These are phyloP conservation scores for Trichoderma sp. DNA, from an alignment of 2,329 filamentous ascomycete genomes.

Conservation along the genomic window DNA sequence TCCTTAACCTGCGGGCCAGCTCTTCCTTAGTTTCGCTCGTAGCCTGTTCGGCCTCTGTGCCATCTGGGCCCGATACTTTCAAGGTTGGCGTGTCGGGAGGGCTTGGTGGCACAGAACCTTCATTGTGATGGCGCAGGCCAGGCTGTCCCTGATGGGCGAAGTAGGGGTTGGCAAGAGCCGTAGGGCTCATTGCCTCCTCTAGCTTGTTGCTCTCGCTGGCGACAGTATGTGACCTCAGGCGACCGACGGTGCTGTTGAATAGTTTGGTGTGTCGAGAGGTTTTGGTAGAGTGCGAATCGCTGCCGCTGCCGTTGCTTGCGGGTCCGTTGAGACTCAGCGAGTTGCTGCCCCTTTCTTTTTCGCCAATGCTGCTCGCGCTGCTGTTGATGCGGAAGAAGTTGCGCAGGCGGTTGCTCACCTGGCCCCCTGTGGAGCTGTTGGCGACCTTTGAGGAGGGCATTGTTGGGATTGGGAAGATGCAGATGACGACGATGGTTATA, in stretches of 20 bases:
- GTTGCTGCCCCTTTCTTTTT: slow-evolving; percentile 57
- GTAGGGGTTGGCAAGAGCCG: slow-evolving; percentile 92
- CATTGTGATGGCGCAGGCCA: slow-evolving; percentile 89
- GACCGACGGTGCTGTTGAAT: slow-evolving; percentile 78
- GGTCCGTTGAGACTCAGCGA: slow-evolving; percentile 44
- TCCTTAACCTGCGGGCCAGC: slow-evolving; percentile 83
- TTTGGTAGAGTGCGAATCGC: slow-evolving; percentile 41
- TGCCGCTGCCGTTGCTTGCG: slow-evolving; percentile 16
- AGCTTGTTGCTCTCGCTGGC: slow-evolving; percentile 89
- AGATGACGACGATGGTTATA: slow-evolving; percentile 12
- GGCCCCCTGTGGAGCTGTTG: slow-evolving; percentile 48
- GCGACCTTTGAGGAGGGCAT: slow-evolving; percentile 55
- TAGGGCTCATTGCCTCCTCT: slow-evolving; percentile 86
- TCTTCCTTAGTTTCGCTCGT: slow-evolving; percentile 87
- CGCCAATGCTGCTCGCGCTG: slow-evolving; percentile 38
- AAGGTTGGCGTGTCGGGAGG: slow-evolving; percentile 85
- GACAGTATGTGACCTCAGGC: slow-evolving; percentile 84
- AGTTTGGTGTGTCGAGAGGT: slow-evolving; percentile 82
- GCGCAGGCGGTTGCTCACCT: slow-evolving; percentile 66
- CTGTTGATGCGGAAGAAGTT: slow-evolving; percentile 69
- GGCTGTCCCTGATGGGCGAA: slow-evolving; percentile 96
- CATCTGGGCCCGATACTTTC: slow-evolving; percentile 66
- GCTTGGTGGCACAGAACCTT: slow-evolving; percentile 86
- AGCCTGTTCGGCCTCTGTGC: slow-evolving; percentile 61
- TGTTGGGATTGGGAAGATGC: slow-evolving; percentile 15